Percentiles rank a stretch among this genome's conserved stretches.
phyloP scores from a whole-genome alignment of 2,329 filamentous ascomycete genomes.

The Elsinoe batatas region DNA sequence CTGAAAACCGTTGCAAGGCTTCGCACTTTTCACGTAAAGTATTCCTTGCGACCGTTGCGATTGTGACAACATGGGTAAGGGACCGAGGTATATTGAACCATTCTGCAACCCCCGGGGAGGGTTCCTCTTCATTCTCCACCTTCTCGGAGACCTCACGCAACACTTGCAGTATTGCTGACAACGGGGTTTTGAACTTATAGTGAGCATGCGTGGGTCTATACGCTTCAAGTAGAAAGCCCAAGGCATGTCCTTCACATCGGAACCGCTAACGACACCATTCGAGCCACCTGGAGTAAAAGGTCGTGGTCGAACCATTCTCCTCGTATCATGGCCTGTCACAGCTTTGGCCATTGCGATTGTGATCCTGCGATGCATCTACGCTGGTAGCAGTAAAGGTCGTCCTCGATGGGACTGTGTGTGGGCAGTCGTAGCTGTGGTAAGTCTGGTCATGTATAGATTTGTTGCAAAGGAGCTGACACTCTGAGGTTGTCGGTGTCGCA shows the following conservation, averaged over 20 bases:
- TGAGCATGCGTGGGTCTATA: not conserved
- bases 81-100: no score
- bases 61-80: no score
- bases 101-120: no score
- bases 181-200: not conserved
- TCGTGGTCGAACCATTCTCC: not conserved
- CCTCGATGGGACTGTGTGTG: not conserved
- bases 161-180: no score
- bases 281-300: not conserved
- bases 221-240: not conserved
- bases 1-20: not conserved
- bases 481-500: not conserved
- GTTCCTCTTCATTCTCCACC: no score
- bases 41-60: no score
- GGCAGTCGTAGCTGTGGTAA: not conserved
- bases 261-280: not conserved
- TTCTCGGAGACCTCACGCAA: no score
- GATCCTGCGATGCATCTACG: not conserved
- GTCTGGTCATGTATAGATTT: not conserved
- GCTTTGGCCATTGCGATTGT: not conserved
- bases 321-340: not conserved
- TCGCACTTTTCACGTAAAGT: not conserved
- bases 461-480: not conserved
- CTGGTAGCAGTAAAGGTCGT: not conserved
- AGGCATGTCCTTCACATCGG: not conserved